Base-by-base conservation (phyloP, 192 early-diverging fungal species). In the Coemansia asiatica region DNA sequence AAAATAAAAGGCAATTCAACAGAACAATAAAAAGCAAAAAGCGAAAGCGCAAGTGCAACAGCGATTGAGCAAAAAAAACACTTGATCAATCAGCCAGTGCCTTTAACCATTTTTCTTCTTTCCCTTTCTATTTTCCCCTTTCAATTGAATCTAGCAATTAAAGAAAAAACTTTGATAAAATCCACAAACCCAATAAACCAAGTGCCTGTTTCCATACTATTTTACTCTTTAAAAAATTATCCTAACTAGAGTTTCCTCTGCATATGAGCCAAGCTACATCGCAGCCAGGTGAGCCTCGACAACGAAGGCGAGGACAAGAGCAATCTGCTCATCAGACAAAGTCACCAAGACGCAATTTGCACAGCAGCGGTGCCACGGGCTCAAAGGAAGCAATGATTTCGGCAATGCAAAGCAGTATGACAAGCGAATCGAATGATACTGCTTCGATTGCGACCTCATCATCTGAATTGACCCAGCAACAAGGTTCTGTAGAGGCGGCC, bases 261-360 rank as follows among this genome's bases (percentile, higher is more conserved):
- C 44, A 51, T 13, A 72, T 72, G 71, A 72, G 38, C 36, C 56
- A 47, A n/a, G 50, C 27, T 36, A 60, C 66, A 22, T 26, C 44
- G 51, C 60, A 29, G 33, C 28, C 59, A 9, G 55, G 56, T 5
- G 71, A 72, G 47, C 23, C 55, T n/a, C 71, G 60, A 33, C 33
- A 49, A 46, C 71, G 64, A 72, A 72, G 60, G 46, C 69, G 59
- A 35, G 51, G 27, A 21, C 55, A 66, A 8, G 48, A 66, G 56
- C 64, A 66, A 31, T 40, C 51, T 54, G 51, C 51, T 27, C 31
- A 54, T 25, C 49, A 21, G n/a, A n/a, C 48, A 49, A 53, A 53
- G 51, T 35, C 33, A 18, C 31, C 62, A 51, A 31, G 62, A 8
- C 16, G 51, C 64, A 66, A 66, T 58, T 44, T 57, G 28, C 64